A percentile compares a stretch with the other conserved stretches of the same genome.
Evolutionary conservation across 139 green algal genomes (phyloP).

Genomic region (Chlorella sp.): DNA sequence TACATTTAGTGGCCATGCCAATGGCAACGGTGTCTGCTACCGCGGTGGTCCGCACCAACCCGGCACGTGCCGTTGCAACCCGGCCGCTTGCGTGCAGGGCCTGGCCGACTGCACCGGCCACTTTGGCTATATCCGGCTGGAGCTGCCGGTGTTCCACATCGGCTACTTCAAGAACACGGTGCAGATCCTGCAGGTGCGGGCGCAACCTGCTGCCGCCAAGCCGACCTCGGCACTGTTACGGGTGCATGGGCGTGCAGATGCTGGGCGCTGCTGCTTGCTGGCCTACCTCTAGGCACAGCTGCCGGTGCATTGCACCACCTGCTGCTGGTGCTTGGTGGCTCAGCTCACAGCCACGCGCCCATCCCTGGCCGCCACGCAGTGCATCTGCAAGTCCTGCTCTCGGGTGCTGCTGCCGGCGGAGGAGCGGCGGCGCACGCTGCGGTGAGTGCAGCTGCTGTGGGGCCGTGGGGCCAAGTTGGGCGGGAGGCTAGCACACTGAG

Average conservation of each 20-base stretch:
- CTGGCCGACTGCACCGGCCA: conserved; percentile 96
- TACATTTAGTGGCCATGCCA: too few species aligned
- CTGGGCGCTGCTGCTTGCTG: background rate
- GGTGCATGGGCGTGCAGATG: background rate
- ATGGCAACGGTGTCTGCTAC: too few species aligned
- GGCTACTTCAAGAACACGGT: conserved; percentile 95
- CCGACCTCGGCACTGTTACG: background rate
- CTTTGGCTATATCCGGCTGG: conserved; percentile 96
- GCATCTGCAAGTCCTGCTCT: conserved; percentile 97
- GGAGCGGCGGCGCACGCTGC: conserved; percentile 68
- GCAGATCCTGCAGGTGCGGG: conserved; percentile 72
- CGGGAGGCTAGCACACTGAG: too few species aligned
- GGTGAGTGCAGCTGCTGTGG: conserved; percentile 37
- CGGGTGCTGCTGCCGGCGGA: conserved; percentile 88
- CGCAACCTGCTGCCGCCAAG: background rate
- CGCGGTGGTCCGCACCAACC: too few species aligned
- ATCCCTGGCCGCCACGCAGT: conserved; percentile 53
- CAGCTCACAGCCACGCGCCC: too few species aligned
- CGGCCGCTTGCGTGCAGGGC: background rate
- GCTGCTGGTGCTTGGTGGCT: too few species aligned
- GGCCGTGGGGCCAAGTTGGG: background rate
- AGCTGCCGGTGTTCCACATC: conserved; percentile 99
- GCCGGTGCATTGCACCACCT: too few species aligned
- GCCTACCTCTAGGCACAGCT: too few species aligned
- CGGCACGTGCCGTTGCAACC: background rate